phyloP scores from a whole-genome alignment of 2,329 filamentous ascomycete species.

The Phialemonium atrogriseum region DNA sequence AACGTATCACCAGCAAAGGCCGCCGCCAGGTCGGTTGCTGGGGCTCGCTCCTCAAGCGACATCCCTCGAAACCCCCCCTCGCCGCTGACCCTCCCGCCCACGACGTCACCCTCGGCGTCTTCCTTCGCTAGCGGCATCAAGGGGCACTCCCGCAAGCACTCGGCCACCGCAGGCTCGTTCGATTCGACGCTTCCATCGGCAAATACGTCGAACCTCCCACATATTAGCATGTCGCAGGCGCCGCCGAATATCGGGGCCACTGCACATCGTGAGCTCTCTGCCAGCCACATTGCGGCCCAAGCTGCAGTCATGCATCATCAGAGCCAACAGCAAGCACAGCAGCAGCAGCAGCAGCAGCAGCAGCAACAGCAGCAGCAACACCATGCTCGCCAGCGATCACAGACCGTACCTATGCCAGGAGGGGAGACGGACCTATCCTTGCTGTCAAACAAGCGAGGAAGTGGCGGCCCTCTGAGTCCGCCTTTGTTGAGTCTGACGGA shows the following conservation, averaged over 20 bases:
- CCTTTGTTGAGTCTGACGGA: slow-evolving; percentile 57
- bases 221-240: slow-evolving; percentile 36
- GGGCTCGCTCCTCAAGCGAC: slow-evolving; percentile 18
- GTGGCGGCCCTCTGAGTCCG: slow-evolving; percentile 47
- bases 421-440: slow-evolving; percentile 28
- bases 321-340: slow-evolving; percentile 26
- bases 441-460: slow-evolving; percentile 27
- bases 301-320: slow-evolving; percentile 53
- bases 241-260: slow-evolving; percentile 29
- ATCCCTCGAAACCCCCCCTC: slow-evolving; percentile 26
- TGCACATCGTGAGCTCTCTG: slow-evolving; percentile 34
- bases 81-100: slow-evolving; percentile 31
- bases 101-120: slow-evolving; percentile 26
- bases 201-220: slow-evolving; percentile 44
- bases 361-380: slow-evolving; percentile 35
- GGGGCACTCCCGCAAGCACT: slow-evolving; percentile 54
- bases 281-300: slow-evolving; percentile 76
- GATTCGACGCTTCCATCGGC: slow-evolving; percentile 63
- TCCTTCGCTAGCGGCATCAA: slow-evolving; percentile 21
- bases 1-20: slow-evolving; percentile 18
- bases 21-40: slow-evolving; percentile 16
- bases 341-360: slow-evolving; percentile 25
- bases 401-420: slow-evolving; percentile 57
- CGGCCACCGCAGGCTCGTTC: slow-evolving; percentile 68
- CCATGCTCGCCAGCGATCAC: slow-evolving; percentile 59